Percentiles rank a stretch among this genome's conserved stretches.
These are phyloP conservation scores for Arthrobotrys megalospora DNA, from an alignment of 2,329 filamentous ascomycete species.

Conservation along the genomic window DNA sequence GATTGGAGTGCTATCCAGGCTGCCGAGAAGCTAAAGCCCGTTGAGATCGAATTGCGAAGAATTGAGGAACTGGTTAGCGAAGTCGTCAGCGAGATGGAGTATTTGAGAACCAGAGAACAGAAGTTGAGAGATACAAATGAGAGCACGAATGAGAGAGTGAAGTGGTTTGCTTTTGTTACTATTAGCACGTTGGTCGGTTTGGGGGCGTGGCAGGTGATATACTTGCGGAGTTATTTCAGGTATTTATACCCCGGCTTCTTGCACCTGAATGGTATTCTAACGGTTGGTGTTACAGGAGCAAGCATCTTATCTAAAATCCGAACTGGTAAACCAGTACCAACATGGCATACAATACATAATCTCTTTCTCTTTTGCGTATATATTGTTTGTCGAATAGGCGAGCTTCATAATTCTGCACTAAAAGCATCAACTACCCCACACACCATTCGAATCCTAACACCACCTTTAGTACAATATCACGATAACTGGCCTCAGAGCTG, in stretches of 20 bases:
- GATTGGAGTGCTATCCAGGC: slow-evolving; percentile 98
- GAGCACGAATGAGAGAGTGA: slow-evolving; percentile 98
- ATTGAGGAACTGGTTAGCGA: slow-evolving; percentile 92
- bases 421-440: slow-evolving; percentile 29
- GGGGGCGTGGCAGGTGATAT: slow-evolving; percentile 97
- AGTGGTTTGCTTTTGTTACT: slow-evolving; percentile 96
- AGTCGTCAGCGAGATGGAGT: slow-evolving; percentile 95
- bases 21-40: slow-evolving; percentile 96
- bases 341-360: slow-evolving; percentile 49
- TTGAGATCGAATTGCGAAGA: slow-evolving; percentile 92
- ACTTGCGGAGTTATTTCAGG: slow-evolving; percentile 96
- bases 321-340: neutral
- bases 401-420: slow-evolving; percentile 42
- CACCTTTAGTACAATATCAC: no score
- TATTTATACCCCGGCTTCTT: slow-evolving; percentile 66
- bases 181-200: slow-evolving; percentile 91
- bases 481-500: neutral
- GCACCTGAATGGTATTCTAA: slow-evolving; percentile 17
- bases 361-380: slow-evolving; percentile 45
- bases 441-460: neutral
- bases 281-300: slow-evolving; percentile 70
- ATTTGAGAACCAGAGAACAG: slow-evolving; percentile 89
- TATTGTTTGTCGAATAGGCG: slow-evolving; percentile 44
- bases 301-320: slow-evolving; percentile 76
- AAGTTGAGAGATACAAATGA: slow-evolving; percentile 98